Evolutionary conservation across 2,329 filamentous ascomycete species (phyloP), one percentile per base, ranked within the genome.

Genomic region (Rhinocladiella mackenziei): DNA sequence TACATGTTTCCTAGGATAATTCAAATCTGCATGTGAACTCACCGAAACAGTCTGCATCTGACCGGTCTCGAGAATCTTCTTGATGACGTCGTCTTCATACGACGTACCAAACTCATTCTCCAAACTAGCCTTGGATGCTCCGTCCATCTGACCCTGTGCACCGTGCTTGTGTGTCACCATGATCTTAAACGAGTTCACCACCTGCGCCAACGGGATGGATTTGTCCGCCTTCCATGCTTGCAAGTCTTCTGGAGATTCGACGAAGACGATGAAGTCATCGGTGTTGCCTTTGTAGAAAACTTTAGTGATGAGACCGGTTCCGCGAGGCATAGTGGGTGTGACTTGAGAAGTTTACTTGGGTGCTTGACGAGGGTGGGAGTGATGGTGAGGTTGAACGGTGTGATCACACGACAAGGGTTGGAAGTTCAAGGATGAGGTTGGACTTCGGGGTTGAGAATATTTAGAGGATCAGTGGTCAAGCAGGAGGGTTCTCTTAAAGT

Each of bases 101-200:
- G 75, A 69, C 10, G 87, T 91, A 56, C 86, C 88, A 58, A 98
- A 98, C 70, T 97, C 89, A 56, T 81, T 84, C 61, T 92, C 83
- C 3, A 98, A 75, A 34, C 74, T 74, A 31, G 73, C 68, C 55
- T 94, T 86, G 57, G 86, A 84, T 6, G 89, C 89, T 7, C 72
- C 69, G 61, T 96, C 85, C 31, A 85, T 72, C 47, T 81, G 77
- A 44, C 91, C 91, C 65, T 95, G 88, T 32, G 78, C 80, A 55
- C 91, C 91, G 65, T 95, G 89, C 67, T 83, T 85, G 73, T 94
- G 86, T 25, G 89, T 94, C 31, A 84, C 73, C 61, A 95, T 94
- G 61, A 98, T 75, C 76, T 94, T 86, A 76, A 87, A 97, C 5
- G 84, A 77, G 46, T 83, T 87, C 43, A 97, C 77, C 44, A 98